Percentiles rank a stretch among this genome's conserved stretches.
Conservation (phyloP, 2,329 filamentous ascomycete genomes). For the Colletotrichum agaves region DNA sequence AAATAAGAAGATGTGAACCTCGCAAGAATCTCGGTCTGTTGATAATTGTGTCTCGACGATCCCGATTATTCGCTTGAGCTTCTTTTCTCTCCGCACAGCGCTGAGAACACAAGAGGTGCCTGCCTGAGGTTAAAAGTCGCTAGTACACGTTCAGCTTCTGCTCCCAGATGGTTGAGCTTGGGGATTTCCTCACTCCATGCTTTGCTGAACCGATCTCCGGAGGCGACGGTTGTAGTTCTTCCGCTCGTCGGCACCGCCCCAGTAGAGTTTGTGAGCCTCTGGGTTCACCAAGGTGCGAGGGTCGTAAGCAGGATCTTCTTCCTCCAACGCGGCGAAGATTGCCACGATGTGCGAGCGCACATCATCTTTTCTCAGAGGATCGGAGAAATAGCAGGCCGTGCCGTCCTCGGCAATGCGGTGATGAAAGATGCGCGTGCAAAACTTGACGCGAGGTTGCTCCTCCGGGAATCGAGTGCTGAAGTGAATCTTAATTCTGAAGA, state of each 20-base stretch:
- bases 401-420: conserved; percentile 85
- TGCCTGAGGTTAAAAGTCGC: conserved; percentile 19
- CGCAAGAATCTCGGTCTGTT: background rate
- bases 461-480: conserved; percentile 89
- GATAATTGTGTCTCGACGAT: background rate
- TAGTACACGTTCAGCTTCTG: background rate
- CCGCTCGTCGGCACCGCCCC: conserved; percentile 82
- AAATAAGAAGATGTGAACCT: background rate
- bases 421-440: conserved; percentile 87
- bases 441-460: conserved; percentile 84
- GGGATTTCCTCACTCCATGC: conserved; percentile 61
- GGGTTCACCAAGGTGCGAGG: conserved; percentile 88
- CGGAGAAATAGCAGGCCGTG: conserved; percentile 83
- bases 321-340: conserved; percentile 84
- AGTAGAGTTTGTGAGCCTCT: conserved; percentile 87
- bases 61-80: background rate
- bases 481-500: conserved; percentile 82
- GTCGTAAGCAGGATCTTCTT: conserved; percentile 89
- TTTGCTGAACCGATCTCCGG: conserved; percentile 79
- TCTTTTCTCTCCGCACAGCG: conserved; percentile 1
- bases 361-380: conserved; percentile 72
- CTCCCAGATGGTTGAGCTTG: conserved; percentile 41
- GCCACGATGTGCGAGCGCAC: conserved; percentile 85
- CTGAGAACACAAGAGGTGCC: background rate
- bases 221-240: conserved; percentile 87